phyloP scores from a whole-genome alignment of 352 stramenopile species.

The Globisporangium yorkense region DNA sequence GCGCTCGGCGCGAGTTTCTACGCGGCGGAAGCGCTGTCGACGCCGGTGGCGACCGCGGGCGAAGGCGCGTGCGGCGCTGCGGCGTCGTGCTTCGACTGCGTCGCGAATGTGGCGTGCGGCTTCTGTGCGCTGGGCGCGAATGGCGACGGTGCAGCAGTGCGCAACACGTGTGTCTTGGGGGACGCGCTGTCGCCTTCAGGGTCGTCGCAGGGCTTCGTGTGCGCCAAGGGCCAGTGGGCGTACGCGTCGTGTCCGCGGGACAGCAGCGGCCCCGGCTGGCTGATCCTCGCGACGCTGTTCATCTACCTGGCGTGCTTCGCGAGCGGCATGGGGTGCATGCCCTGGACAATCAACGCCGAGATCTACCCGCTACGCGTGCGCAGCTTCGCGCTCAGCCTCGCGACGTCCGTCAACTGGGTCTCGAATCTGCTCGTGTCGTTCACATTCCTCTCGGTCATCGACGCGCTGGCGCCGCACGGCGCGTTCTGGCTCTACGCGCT shows the following conservation, averaged over 20 bases:
- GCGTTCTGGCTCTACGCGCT: conserved; percentile 91
- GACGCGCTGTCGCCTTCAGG: neutral
- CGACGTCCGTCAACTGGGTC: conserved; percentile 91
- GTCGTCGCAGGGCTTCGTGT: conserved; percentile 14
- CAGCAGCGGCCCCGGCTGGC: conserved; percentile 26
- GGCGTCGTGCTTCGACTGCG: conserved; percentile 63
- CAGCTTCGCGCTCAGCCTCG: conserved; percentile 78
- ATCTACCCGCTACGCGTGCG: conserved; percentile 90
- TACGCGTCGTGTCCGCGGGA: conserved; percentile 47
- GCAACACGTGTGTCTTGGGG: conserved; percentile 27
- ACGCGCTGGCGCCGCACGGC: conserved; percentile 41
- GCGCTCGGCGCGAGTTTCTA: conserved; percentile 42
- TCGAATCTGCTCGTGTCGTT: conserved; percentile 90
- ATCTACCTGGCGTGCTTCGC: conserved; percentile 74
- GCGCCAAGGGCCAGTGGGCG: conserved; percentile 23
- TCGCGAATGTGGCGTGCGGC: conserved; percentile 52
- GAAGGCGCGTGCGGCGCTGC: conserved; percentile 24
- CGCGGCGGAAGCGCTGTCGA: conserved; percentile 25
- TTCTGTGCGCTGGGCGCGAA: conserved; percentile 19
- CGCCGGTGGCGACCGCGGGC: conserved; percentile 6
- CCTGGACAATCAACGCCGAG: conserved; percentile 94
- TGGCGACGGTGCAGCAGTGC: neutral
- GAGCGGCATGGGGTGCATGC: conserved; percentile 82
- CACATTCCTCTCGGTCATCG: conserved; percentile 91
- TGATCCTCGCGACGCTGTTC: conserved; percentile 65